These are phyloP conservation scores for Podochytrium sp. DNA, from an alignment of 192 early-diverging fungal species.

Conservation along the genomic window DNA sequence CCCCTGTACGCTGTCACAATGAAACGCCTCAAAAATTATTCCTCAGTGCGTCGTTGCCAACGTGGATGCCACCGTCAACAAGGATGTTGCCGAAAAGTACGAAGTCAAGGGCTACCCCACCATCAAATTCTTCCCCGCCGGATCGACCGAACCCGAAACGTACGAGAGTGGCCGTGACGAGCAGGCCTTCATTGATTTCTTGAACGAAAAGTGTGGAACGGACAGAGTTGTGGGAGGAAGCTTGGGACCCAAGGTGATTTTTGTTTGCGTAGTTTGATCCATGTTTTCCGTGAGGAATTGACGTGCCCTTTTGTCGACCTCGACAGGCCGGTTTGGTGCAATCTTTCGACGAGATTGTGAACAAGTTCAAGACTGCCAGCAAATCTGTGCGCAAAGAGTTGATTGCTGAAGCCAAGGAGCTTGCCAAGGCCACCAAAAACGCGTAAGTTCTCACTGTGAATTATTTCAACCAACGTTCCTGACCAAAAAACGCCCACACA, in stretches of 20 bases:
- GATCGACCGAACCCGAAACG: conserved; percentile 60
- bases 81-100: conserved; percentile 65
- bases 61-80: conserved; percentile 78
- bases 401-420: conserved; percentile 44
- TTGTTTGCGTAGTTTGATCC: too few species aligned
- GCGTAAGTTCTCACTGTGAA: conserved; percentile 26
- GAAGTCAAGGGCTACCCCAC: conserved; percentile 87
- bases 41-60: conserved; percentile 86
- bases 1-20: conserved; percentile 2
- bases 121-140: conserved; percentile 81
- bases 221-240: conserved; percentile 75
- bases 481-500: too few species aligned
- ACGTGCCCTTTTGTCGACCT: too few species aligned
- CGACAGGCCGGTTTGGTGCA: conserved; percentile 67
- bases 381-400: conserved; percentile 49
- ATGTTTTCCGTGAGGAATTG: not conserved
- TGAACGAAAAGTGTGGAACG: conserved; percentile 85
- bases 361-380: conserved; percentile 65
- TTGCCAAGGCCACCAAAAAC: conserved; percentile 48
- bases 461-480: too few species aligned
- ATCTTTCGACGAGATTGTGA: conserved; percentile 61
- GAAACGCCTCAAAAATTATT: not conserved
- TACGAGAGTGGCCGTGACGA: conserved; percentile 78
- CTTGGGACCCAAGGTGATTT: conserved; percentile 61
- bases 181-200: conserved; percentile 74